A percentile compares a stretch with the other conserved stretches of the same genome.
Conservation (phyloP, 441 rosid species). For the Gossypium lobatum region DNA sequence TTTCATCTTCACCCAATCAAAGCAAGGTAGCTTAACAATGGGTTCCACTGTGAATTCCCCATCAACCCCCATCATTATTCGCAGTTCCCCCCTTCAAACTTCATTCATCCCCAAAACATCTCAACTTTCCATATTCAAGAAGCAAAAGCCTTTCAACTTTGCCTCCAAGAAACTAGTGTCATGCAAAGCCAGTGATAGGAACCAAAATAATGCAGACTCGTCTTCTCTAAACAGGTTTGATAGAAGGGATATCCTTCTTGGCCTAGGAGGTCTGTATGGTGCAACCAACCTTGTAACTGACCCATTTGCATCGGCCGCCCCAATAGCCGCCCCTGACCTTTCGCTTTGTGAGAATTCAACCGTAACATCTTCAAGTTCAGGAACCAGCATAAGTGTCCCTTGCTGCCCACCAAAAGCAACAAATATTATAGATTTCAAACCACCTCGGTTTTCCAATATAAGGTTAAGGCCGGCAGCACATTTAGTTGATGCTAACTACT, state of each 20-base stretch:
- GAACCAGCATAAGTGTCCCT: constrained; percentile 7
- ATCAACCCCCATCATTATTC: background rate
- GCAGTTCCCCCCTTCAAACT: constrained; percentile 10
- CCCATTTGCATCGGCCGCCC: constrained; percentile 29
- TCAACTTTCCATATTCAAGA: constrained; percentile 16
- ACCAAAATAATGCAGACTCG: constrained; percentile 6
- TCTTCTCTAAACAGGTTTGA: constrained; percentile 20
- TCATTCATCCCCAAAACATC: constrained; percentile 21
- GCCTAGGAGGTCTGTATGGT: constrained; percentile 40
- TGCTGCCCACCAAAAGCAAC: constrained; percentile 51
- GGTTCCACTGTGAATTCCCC: constrained; percentile 16
- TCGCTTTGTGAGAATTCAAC: constrained; percentile 34
- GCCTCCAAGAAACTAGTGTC: constrained; percentile 9
- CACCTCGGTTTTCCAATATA: constrained; percentile 21
- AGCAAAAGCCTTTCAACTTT: background rate
- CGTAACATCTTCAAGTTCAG: constrained; percentile 4
- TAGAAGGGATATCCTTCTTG: constrained; percentile 43
- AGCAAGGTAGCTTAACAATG: constrained; percentile 21
- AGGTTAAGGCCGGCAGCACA: constrained; percentile 51
- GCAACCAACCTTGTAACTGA: constrained; percentile 20
- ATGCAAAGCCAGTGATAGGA: constrained; percentile 24
- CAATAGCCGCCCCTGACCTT: constrained; percentile 35
- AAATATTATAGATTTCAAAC: constrained; percentile 38
- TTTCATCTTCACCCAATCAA: background rate
- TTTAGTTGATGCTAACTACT: constrained; percentile 30